These are phyloP conservation scores for Trametes cubensis DNA, from an alignment of 768 basidiomycete genomes.

Conservation along the genomic window DNA sequence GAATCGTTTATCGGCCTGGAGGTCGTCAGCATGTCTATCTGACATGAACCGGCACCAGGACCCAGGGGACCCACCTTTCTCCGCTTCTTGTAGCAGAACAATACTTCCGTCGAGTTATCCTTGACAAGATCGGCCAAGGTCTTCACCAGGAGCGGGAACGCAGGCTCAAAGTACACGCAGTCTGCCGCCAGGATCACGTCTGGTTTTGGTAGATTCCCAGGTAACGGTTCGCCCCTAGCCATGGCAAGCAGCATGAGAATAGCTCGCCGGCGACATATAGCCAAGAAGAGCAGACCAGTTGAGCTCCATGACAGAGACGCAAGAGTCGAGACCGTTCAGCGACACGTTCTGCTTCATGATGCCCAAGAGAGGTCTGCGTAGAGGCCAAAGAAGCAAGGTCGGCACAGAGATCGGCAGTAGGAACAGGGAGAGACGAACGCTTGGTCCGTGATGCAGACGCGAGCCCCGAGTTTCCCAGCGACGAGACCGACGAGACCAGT, in stretches of 20 bases:
- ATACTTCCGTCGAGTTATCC: constrained; percentile 58
- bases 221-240: constrained; percentile 66
- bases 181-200: constrained; percentile 88
- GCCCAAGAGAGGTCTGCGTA: constrained; percentile 64
- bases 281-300: constrained; percentile 64
- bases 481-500: constrained; percentile 93
- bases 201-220: constrained; percentile 44
- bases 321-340: constrained; percentile 60
- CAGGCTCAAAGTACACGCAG: constrained; percentile 94
- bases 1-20: constrained; percentile 85
- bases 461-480: constrained; percentile 65
- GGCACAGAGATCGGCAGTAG: background rate
- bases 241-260: constrained; percentile 10
- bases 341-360: constrained; percentile 78
- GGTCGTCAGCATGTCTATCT: background rate
- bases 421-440: constrained; percentile 55
- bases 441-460: constrained; percentile 87
- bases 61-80: constrained; percentile 66
- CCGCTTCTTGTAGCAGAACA: constrained; percentile 94
- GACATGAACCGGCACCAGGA: background rate
- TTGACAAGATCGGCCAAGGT: constrained; percentile 67
- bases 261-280: background rate
- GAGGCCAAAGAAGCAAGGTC: constrained; percentile 1
- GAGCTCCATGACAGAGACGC: constrained; percentile 66
- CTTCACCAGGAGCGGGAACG: constrained; percentile 83